Evolutionary conservation across 2,329 filamentous ascomycete genomes (phyloP).

Genomic region (Xylaria polymorpha): DNA sequence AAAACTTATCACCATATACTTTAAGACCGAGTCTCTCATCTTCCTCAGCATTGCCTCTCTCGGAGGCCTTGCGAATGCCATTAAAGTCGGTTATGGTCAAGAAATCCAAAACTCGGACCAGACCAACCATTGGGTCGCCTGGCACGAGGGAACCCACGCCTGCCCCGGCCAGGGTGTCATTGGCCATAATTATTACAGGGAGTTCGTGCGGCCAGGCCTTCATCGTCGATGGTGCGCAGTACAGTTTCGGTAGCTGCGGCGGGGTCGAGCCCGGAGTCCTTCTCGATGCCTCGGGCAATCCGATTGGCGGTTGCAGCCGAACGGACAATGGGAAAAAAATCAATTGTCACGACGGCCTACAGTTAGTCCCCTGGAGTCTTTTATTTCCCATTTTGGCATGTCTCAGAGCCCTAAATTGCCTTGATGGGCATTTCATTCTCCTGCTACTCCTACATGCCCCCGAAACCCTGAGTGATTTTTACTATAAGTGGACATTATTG

Average conservation of each 20-base stretch:
- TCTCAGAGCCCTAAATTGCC: too few relatives aligned
- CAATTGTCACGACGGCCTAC: too few relatives aligned
- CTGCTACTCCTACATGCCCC: too few relatives aligned
- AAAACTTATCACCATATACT: slow-evolving; percentile 27
- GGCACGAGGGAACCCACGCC: slow-evolving; percentile 32
- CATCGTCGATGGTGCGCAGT: slow-evolving; percentile 32
- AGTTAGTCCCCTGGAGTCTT: too few relatives aligned
- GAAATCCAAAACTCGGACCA: slow-evolving; percentile 36
- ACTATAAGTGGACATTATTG: too few relatives aligned
- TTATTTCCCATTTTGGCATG: too few relatives aligned
- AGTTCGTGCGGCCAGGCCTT: slow-evolving; percentile 33
- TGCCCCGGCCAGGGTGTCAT: slow-evolving; percentile 33
- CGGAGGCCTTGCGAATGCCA: slow-evolving; percentile 33
- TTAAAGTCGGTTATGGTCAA: slow-evolving; percentile 16
- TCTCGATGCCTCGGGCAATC: too few relatives aligned
- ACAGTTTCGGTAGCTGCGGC: slow-evolving; percentile 33
- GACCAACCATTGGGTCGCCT: slow-evolving; percentile 40
- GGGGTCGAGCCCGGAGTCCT: too few relatives aligned
- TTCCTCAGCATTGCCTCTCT: slow-evolving; percentile 37
- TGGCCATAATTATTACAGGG: slow-evolving; percentile 27
- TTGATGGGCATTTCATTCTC: too few relatives aligned
- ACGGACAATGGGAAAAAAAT: too few relatives aligned
- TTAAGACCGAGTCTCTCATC: slow-evolving; percentile 26
- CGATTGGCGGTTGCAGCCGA: too few relatives aligned
- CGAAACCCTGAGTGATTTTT: too few relatives aligned